Percentiles rank a stretch among this genome's conserved stretches.
Conservation (phyloP, 1,139 yeast species). For the Suhomyces bokatorum region DNA sequence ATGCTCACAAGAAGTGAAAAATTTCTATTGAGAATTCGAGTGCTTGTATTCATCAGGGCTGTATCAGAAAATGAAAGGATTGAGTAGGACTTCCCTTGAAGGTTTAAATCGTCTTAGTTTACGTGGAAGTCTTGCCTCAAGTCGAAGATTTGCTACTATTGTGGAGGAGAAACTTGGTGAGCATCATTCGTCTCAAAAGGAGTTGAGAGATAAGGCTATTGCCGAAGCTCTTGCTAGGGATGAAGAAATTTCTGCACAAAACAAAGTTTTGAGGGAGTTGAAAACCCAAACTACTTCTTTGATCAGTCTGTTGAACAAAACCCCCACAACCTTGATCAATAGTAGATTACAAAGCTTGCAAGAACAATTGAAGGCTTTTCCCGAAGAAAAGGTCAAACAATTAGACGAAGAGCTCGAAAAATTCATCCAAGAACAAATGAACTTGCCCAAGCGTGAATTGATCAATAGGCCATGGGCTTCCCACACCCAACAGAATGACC, state of each 20-base stretch:
- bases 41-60: too few species aligned
- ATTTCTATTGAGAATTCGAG: background rate
- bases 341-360: slow-evolving; percentile 35
- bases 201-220: slow-evolving; percentile 41
- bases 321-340: slow-evolving; percentile 34
- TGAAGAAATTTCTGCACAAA: slow-evolving; percentile 40
- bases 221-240: slow-evolving; percentile 49
- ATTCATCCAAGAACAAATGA: slow-evolving; percentile 37
- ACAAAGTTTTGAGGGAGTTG: slow-evolving; percentile 40
- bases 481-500: slow-evolving; percentile 11
- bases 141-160: background rate
- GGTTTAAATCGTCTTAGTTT: background rate
- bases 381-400: slow-evolving; percentile 37
- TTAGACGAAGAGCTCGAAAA: slow-evolving; percentile 47
- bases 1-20: background rate
- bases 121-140: background rate
- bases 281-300: slow-evolving; percentile 29
- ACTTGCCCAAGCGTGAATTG: slow-evolving; percentile 34
- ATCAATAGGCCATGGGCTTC: slow-evolving; percentile 40
- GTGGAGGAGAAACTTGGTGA: slow-evolving; percentile 7
- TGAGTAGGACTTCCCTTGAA: background rate
- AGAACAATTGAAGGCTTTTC: slow-evolving; percentile 30
- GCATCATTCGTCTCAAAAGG: slow-evolving; percentile 26
- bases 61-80: background rate
- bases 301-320: slow-evolving; percentile 37